These are phyloP conservation scores for Malassezia furfur DNA, from an alignment of 1,284 basidiomycete species.

Conservation along the genomic window DNA sequence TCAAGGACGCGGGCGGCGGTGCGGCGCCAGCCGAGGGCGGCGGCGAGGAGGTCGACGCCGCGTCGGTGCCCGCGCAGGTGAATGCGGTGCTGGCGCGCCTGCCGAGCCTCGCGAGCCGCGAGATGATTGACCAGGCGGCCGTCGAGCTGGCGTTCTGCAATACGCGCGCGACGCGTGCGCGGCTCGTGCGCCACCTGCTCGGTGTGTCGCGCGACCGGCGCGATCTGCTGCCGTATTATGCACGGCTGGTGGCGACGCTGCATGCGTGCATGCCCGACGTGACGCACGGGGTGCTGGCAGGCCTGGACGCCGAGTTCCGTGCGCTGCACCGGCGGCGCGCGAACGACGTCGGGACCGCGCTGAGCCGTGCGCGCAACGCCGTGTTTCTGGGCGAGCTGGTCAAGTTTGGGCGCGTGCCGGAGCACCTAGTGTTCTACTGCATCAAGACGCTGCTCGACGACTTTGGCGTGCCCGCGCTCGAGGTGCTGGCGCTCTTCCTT, in stretches of 20 bases:
- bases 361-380: slow-evolving; percentile 78
- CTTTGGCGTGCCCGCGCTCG: slow-evolving; percentile 81
- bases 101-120: slow-evolving; percentile 84
- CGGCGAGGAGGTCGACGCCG: slow-evolving; percentile 67
- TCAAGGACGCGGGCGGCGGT: slow-evolving; percentile 47
- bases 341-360: slow-evolving; percentile 51
- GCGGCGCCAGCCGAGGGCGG: slow-evolving; percentile 41
- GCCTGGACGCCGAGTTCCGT: slow-evolving; percentile 86
- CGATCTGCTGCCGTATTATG: slow-evolving; percentile 87
- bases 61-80: slow-evolving; percentile 53
- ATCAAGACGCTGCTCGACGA: slow-evolving; percentile 96
- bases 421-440: slow-evolving; percentile 83
- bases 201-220: slow-evolving; percentile 78
- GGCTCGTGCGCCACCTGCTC: slow-evolving; percentile 63
- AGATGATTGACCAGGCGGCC: slow-evolving; percentile 82
- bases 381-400: slow-evolving; percentile 81
- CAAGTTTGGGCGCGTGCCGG: slow-evolving; percentile 86
- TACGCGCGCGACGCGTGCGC: slow-evolving; percentile 83
- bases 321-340: slow-evolving; percentile 64
- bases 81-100: slow-evolving; percentile 83
- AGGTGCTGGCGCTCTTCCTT: slow-evolving; percentile 79
- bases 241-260: slow-evolving; percentile 75
- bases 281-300: slow-evolving; percentile 55
- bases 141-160: slow-evolving; percentile 94
- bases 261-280: slow-evolving; percentile 89